Base-by-base conservation (phyloP, 257 asterid genomes). In the Thymus mandschuricus region DNA sequence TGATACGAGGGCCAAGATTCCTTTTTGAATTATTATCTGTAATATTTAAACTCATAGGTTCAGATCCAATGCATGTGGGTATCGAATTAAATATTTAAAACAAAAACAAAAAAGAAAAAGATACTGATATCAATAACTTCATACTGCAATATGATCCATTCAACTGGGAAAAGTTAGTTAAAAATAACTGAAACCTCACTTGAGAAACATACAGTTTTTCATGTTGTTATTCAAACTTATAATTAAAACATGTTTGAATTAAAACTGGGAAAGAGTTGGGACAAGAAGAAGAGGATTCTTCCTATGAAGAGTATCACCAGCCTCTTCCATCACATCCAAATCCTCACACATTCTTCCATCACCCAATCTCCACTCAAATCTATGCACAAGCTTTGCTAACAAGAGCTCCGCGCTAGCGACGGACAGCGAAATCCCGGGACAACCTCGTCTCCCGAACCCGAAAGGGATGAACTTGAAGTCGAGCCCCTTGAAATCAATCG, bases 381-480 rank as follows among this genome's bases (percentile, higher is more conserved):
- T 66, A 5, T 35, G 66, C 57, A 74, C 13, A 4, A 81, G 75
- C 29, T 64, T 70, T 6, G 82, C 82, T 3, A 81, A 0, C 5
- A 35, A 30, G 3, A 12, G 67, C 66, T 81, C 80, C 3, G 46
- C 40, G 5, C 57, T 9, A 0, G 70, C 55, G 0, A 34, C 40
- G 5, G 76, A 75, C 28, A 78, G 77, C 11, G 55, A 3, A 38
- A 31, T 64, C 38, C 86, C 83, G 0, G 86, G 86, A 8, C 81
- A 82, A 13, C 83, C 81, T 45, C 86, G 67, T 64, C 86, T 65
- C 49, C 86, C 86, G 3, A 64, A 58, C 35, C 86, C 81, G 10
- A 81, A 81, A 1, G 81, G 86, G 6, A 75, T 55, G 1, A 78
- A 30, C 76, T 76, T 79, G 28, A 70, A 79, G 52, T 82, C 69